phyloP scores from a whole-genome alignment of 805 yeast species.

The Kodamaea nitidulidarum region DNA sequence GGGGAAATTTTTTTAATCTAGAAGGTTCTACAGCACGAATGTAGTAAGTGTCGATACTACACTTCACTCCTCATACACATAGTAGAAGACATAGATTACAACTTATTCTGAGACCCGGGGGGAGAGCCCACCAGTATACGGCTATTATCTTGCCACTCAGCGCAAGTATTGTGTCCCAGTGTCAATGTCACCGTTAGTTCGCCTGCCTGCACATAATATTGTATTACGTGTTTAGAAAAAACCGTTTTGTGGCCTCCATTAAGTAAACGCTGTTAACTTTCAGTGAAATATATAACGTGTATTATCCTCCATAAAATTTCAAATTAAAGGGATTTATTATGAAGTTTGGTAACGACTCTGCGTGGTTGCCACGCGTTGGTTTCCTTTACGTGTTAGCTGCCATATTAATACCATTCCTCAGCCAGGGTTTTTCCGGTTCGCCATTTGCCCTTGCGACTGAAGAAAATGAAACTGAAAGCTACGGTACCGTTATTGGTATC shows the following conservation, averaged over 20 bases:
- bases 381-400: slow-evolving; percentile 31
- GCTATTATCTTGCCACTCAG: no score
- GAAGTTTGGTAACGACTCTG: slow-evolving; percentile 9
- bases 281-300: slow-evolving; percentile 6
- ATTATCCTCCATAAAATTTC: slow-evolving; percentile 1
- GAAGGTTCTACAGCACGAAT: slow-evolving; percentile 5
- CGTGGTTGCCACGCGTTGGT: slow-evolving; percentile 16
- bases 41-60: no score
- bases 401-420: slow-evolving; percentile 36
- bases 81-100: no score
- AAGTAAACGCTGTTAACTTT: slow-evolving; percentile 4
- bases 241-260: background rate
- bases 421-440: slow-evolving; percentile 15
- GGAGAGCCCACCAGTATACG: no score
- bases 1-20: slow-evolving; percentile 3
- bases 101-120: no score
- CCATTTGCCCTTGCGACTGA: slow-evolving; percentile 21
- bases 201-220: slow-evolving; percentile 4
- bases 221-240: slow-evolving; percentile 5
- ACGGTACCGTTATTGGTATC: slow-evolving; percentile 85
- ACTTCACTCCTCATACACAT: no score
- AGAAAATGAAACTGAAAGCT: slow-evolving; percentile 35
- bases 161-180: no score
- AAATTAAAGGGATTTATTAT: slow-evolving; percentile 5
- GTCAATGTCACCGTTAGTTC: background rate